These are phyloP conservation scores for Colletotrichum lentis DNA, from an alignment of 2,329 filamentous ascomycete species.

Conservation along the genomic window DNA sequence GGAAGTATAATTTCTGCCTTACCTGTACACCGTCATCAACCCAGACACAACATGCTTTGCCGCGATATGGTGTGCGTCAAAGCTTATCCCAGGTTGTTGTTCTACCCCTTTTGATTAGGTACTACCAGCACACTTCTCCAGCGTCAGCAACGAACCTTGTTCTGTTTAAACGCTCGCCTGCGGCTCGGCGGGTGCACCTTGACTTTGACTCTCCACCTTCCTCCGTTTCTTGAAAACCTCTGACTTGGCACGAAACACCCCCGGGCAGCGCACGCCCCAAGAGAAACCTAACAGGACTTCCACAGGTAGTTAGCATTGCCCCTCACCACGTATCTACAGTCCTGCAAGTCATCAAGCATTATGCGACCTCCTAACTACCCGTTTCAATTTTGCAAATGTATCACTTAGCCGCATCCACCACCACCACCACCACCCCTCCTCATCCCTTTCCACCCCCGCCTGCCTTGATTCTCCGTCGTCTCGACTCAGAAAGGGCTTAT, in stretches of 20 bases:
- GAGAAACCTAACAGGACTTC: no score
- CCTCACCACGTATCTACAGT: neutral
- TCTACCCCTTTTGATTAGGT: neutral
- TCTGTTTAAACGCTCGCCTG: neutral
- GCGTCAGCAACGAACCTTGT: neutral
- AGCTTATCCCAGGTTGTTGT: neutral
- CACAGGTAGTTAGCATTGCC: no score
- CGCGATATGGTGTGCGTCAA: neutral
- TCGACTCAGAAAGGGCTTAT: neutral
- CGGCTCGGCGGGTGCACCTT: neutral
- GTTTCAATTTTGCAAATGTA: no score
- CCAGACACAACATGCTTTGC: neutral
- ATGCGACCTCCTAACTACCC: neutral
- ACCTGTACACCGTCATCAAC: neutral
- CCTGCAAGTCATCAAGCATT: neutral
- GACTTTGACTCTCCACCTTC: neutral
- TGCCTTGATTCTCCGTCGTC: neutral
- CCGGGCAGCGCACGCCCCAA: no score
- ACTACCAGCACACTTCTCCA: neutral
- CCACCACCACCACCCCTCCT: neutral
- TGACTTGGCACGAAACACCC: neutral
- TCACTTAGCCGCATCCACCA: neutral
- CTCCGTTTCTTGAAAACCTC: no score
- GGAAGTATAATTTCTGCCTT: neutral
- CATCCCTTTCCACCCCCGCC: neutral